Evolutionary conservation across 139 green algal species (phyloP).

Genomic region (Ettlia oleoabundans): DNA sequence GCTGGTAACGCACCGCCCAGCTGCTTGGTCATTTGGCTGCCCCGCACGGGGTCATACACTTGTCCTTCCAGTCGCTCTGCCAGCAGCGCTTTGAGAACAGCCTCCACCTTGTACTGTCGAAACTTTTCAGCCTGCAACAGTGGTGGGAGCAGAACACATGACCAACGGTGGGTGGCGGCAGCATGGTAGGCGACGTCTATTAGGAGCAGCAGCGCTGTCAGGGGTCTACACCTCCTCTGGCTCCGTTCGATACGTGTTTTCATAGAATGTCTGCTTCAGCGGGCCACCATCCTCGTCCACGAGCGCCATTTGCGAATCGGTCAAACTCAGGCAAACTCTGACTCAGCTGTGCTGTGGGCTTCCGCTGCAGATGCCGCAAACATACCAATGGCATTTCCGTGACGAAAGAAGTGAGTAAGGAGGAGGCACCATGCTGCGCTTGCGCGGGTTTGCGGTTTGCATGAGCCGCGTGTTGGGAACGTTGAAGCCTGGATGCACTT

Average conservation of each 20-base stretch:
- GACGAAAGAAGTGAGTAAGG: too few relatives aligned
- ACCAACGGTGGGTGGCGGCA: constrained; percentile 42
- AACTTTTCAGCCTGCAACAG: constrained; percentile 64
- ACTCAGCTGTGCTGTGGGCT: too few relatives aligned
- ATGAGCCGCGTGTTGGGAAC: too few relatives aligned
- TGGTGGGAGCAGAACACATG: too few relatives aligned
- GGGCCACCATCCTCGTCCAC: neutral
- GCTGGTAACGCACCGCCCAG: too few relatives aligned
- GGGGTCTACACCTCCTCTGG: constrained; percentile 43
- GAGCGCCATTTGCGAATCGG: neutral
- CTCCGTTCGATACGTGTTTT: constrained; percentile 84
- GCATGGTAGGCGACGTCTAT: neutral
- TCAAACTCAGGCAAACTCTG: neutral
- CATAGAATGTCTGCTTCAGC: constrained; percentile 70
- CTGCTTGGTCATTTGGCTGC: constrained; percentile 71
- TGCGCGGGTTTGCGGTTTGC: too few relatives aligned
- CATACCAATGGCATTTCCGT: too few relatives aligned
- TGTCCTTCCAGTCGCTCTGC: constrained; percentile 75
- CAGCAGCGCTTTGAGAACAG: constrained; percentile 19
- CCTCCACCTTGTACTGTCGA: neutral
- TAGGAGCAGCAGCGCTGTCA: neutral
- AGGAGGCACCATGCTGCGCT: too few relatives aligned
- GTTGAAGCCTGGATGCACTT: too few relatives aligned
- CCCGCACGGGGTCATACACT: constrained; percentile 87
- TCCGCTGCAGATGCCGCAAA: too few relatives aligned